Evolutionary conservation across 1,139 yeast species (phyloP).

Genomic region (Candida tropicalis): DNA sequence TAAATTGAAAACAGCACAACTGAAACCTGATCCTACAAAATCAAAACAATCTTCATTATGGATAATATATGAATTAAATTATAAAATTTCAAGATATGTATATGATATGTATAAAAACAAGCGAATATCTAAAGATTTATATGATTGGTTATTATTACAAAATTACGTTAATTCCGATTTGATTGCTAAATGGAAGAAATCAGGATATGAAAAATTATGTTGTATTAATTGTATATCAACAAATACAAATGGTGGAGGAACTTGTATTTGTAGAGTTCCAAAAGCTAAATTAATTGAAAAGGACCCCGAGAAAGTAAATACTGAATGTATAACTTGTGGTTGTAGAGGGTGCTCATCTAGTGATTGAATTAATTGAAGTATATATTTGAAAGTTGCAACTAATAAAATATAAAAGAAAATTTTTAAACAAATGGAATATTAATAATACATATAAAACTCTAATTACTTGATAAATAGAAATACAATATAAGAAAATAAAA

Average conservation of each 20-base stretch:
- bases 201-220: constrained; percentile 86
- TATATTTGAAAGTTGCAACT: not conserved
- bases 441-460: not conserved
- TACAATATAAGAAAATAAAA: not conserved
- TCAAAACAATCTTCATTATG: constrained; percentile 60
- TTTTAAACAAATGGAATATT: not conserved
- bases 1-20: constrained; percentile 62
- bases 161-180: constrained; percentile 68
- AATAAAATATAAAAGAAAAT: not conserved
- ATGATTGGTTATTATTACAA: constrained; percentile 73
- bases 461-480: not conserved
- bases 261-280: constrained; percentile 90
- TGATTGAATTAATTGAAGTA: constrained; percentile 33
- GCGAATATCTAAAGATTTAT: constrained; percentile 67
- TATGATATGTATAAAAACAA: constrained; percentile 74
- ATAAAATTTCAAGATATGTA: constrained; percentile 76
- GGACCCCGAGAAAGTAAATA: constrained; percentile 22
- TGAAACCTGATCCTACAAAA: constrained; percentile 25
- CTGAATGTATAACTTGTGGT: constrained; percentile 84
- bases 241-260: constrained; percentile 63
- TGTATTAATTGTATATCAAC: constrained; percentile 75
- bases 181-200: constrained; percentile 90
- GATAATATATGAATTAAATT: constrained; percentile 70
- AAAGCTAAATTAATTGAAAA: constrained; percentile 49
- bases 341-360: constrained; percentile 86